Base-by-base conservation (phyloP, 345 rosid species). In the Corymbia maculata region DNA sequence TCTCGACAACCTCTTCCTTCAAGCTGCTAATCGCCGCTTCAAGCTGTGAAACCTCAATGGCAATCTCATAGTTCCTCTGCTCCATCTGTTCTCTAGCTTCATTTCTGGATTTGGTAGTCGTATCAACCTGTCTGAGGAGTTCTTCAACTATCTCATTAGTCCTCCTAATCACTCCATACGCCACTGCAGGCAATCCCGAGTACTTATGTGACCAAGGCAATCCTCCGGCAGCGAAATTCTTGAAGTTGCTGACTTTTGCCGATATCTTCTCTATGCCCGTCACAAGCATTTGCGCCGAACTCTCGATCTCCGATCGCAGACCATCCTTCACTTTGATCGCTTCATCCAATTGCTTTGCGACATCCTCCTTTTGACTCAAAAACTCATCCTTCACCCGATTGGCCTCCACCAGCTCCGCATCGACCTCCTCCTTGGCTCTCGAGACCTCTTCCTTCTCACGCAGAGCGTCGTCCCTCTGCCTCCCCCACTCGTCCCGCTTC, bases 181-280 rank as follows among this genome's bases (percentile, higher is more conserved):
- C 97, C 22, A 95, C 92, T 17, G 97, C 94, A 21, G 96, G 95
- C 90, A 97, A 89, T 17, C 99, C 99, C 1, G 92, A 88, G 88
- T 97, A 98, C 89, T 95, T 98, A 88, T 93, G 96, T 10, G 98
- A 97, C 88, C 96, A 92, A 7, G 99, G 98, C 88, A 98, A 94
- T 84, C 97, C 99, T 52, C 92, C 93, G 0, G 93, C 95, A 3
- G 96, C 52, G 82, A 97, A 97, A 88, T 94, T 97, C 94, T 97
- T 98, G 85, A 92, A 95, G 90, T 88, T 94, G 87, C 95, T 95
- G 13, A 96, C 93, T 93, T 98, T 98, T 9, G 97, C 98, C 0
- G 98, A 97, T 87, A 98, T 97, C 93, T 98, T 98, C 88, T 98
- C 99, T 45, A 97, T 97, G 85, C 99, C 99, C 45, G 98, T 96